Base-by-base conservation (phyloP, 2,329 filamentous ascomycete species). In the Botryosphaeria dothidea region DNA sequence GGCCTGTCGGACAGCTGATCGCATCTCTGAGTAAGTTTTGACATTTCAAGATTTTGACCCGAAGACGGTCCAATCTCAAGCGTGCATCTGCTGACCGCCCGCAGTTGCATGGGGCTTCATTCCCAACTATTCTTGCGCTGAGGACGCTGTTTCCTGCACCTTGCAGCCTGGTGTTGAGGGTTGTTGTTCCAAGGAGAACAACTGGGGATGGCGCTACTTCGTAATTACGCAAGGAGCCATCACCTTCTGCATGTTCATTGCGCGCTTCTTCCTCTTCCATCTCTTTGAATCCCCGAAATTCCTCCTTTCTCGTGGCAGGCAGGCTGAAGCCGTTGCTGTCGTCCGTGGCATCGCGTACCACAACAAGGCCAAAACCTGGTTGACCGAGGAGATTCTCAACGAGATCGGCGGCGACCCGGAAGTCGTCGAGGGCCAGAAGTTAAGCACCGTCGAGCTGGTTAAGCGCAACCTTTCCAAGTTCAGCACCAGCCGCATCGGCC, bases 251-350 rank as follows among this genome's bases (percentile, higher is more conserved):
- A 92, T 95, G 90, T 96, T 93, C 72, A 75, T 90, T 57, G 80
- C 88, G 67, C 91, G 92, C 19, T 93, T 92, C 81, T 89, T 92
- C 76, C 73, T 93, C 66, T 96, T 96, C 78, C 86, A 90, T 66
- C 84, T 96, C 13, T 92, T 91, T 73, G 92, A 96, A 74, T 95
- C 92, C 5, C 92, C 92, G 51, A 95, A 95, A 74, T 96, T 88
- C 72, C 82, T 96, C 25, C 85, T 96, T 9, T 90, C 88, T 21
- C 84, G 86, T n/a, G 90, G 91, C 38, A 86, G 90, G 6, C 90
- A 96, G 74, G 80, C 86, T 15, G 92, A 95, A 71, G 92, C 92
- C 1, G 90, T 96, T 1, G 89, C 88, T 3, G 90, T 92, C 1
- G 86, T 96, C 8, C 90, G 93, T 68, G 90, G 88, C 6, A 88